These are phyloP conservation scores for Aureococcus anophagefferens DNA, from an alignment of 108 stramenopile genomes.

Conservation along the genomic window DNA sequence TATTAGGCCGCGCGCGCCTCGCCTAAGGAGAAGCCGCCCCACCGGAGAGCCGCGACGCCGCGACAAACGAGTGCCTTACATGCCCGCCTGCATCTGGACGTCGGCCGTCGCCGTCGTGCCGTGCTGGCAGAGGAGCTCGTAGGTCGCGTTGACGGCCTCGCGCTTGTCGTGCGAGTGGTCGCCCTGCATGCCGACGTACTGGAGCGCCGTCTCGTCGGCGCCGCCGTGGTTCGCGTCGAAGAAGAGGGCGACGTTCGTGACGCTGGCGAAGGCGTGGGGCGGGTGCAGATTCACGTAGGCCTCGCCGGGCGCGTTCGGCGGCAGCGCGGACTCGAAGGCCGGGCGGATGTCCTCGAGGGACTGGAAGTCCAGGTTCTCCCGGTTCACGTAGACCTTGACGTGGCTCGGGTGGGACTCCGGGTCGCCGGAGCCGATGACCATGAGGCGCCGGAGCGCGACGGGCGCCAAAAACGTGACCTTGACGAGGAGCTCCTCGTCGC, in stretches of 20 bases:
- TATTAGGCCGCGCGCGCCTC: too few relatives aligned
- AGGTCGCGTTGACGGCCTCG: conserved; percentile 2
- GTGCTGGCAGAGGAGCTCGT: neutral
- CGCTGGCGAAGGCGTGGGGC: conserved; percentile 2
- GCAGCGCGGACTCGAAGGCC: conserved; percentile 4
- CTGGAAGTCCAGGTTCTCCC: conserved; percentile 6
- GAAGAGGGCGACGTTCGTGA: conserved; percentile 3
- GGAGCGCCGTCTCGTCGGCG: conserved; percentile 1
- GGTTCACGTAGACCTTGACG: conserved; percentile 5
- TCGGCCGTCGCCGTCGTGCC: neutral
- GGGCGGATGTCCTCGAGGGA: neutral
- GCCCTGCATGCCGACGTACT: conserved; percentile 18
- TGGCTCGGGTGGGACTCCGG: neutral
- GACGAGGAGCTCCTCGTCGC: conserved; percentile 6
- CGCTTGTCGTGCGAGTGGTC: conserved; percentile 17
- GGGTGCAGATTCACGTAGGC: neutral
- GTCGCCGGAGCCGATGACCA: conserved; percentile 12
- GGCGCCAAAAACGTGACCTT: conserved; percentile 2
- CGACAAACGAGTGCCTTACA: too few relatives aligned
- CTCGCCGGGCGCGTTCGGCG: conserved; percentile 6
- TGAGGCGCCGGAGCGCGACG: neutral
- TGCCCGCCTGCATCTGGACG: neutral
- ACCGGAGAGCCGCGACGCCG: too few relatives aligned
- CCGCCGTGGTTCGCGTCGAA: conserved; percentile 10
- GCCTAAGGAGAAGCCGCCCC: too few relatives aligned